Evolutionary conservation across 148 eudicot genomes (phyloP).

Genomic region (Diospyros lotus): DNA sequence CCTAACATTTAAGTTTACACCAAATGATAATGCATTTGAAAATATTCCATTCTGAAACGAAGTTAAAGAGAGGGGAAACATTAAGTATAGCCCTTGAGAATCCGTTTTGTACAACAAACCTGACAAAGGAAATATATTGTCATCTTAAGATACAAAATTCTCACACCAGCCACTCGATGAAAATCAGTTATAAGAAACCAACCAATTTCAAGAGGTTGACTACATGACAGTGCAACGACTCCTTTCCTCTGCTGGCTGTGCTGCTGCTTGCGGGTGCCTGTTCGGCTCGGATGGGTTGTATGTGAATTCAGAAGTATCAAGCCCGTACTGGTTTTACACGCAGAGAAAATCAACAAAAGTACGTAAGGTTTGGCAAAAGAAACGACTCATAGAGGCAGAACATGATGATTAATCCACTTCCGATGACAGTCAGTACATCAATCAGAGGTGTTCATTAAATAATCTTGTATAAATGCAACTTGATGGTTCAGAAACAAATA

Average conservation of each 20-base stretch:
- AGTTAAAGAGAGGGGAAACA: neutral
- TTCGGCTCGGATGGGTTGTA: slow-evolving; percentile 75
- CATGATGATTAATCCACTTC: neutral
- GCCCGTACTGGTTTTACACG: slow-evolving; percentile 65
- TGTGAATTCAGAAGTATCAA: slow-evolving; percentile 89
- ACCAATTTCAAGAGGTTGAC: slow-evolving; percentile 10
- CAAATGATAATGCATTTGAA: neutral
- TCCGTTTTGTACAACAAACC: slow-evolving; percentile 13
- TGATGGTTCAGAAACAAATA: too few species aligned
- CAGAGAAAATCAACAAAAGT: slow-evolving; percentile 4
- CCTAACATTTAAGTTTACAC: neutral
- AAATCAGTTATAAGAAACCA: slow-evolving; percentile 14
- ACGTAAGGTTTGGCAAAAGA: neutral
- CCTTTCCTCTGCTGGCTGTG: slow-evolving; percentile 58
- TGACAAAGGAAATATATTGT: neutral
- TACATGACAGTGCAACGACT: slow-evolving; percentile 81
- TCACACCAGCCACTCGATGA: slow-evolving; percentile 15
- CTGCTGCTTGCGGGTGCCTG: slow-evolving; percentile 56
- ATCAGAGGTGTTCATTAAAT: neutral
- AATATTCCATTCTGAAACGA: neutral
- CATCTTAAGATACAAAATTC: slow-evolving; percentile 16
- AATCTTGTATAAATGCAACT: neutral
- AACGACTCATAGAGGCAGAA: too few species aligned
- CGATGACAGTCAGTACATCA: neutral
- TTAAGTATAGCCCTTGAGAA: slow-evolving; percentile 1